Percentiles rank a stretch among this genome's conserved stretches.
Conservation (phyloP, 768 basidiomycete genomes). For the Boletus tylopilopsis region DNA sequence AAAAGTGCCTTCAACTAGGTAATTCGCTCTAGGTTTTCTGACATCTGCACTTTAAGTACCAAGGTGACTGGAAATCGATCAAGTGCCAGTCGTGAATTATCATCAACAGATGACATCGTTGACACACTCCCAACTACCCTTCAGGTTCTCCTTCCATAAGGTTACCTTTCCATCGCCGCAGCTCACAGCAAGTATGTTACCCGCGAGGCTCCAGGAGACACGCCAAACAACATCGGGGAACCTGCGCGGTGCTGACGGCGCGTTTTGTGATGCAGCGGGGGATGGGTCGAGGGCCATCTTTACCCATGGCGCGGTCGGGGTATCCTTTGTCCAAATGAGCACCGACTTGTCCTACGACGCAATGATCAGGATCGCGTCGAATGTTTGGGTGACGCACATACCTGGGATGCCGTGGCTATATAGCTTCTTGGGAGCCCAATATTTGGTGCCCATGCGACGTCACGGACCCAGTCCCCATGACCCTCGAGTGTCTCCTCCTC, state of each 20-base stretch:
- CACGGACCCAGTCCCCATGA: conserved; percentile 96
- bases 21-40: too few relatives aligned
- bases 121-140: conserved; percentile 95
- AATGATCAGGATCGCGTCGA: not conserved
- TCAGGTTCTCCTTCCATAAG: conserved; percentile 96
- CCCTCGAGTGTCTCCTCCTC: conserved; percentile 90
- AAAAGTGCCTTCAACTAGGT: too few relatives aligned
- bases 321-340: conserved; percentile 87
- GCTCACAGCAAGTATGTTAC: conserved; percentile 93
- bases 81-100: too few relatives aligned
- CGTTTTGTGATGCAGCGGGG: conserved; percentile 40
- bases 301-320: conserved; percentile 69
- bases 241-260: conserved; percentile 57
- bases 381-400: conserved; percentile 23
- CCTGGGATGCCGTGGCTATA: conserved; percentile 93
- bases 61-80: too few relatives aligned
- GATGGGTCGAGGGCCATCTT: conserved; percentile 79
- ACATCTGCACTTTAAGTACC: too few relatives aligned
- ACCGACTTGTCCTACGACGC: conserved; percentile 70
- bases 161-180: conserved; percentile 98
- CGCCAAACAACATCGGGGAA: conserved; percentile 99
- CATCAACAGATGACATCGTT: too few relatives aligned
- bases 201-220: conserved; percentile 97
- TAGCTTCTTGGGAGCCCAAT: conserved; percentile 93
- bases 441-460: conserved; percentile 99